These are phyloP conservation scores for Thozetella sp. DNA, from an alignment of 495 filamentous ascomycete species.

Conservation along the genomic window DNA sequence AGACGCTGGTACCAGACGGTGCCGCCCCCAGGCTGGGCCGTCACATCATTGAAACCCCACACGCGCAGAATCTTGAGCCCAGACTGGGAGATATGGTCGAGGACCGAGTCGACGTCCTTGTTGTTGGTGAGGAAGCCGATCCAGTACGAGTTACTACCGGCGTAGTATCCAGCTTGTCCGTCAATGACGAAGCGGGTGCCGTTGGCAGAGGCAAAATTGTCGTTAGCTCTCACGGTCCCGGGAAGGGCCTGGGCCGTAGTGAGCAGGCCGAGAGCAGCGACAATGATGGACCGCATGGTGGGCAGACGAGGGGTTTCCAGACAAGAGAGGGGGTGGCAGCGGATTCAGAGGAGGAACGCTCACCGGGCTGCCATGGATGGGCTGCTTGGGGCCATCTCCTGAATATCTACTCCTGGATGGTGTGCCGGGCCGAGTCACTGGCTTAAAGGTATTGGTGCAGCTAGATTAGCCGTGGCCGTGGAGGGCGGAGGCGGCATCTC, in stretches of 20 bases:
- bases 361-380: too few relatives aligned
- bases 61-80: constrained; percentile 70
- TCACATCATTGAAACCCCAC: constrained; percentile 72
- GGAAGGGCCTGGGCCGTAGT: constrained; percentile 14
- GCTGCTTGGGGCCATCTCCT: not conserved
- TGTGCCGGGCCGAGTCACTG: not conserved
- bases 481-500: constrained; percentile 17
- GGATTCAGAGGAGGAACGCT: too few relatives aligned
- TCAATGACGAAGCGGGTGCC: constrained; percentile 58
- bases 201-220: constrained; percentile 12
- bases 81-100: constrained; percentile 46
- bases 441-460: not conserved
- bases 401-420: not conserved
- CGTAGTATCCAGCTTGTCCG: constrained; percentile 62
- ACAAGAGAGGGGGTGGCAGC: too few relatives aligned
- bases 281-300: constrained; percentile 18
- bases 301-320: not conserved
- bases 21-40: constrained; percentile 37
- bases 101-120: constrained; percentile 63
- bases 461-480: constrained; percentile 13
- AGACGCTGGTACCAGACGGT: constrained; percentile 65
- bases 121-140: constrained; percentile 67
- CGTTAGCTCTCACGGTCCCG: not conserved
- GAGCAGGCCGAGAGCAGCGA: constrained; percentile 18
- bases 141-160: constrained; percentile 78